Percentiles rank a stretch among this genome's conserved stretches.
These are phyloP conservation scores for Diaporthe vexans DNA, from an alignment of 2,329 filamentous ascomycete species.

Conservation along the genomic window DNA sequence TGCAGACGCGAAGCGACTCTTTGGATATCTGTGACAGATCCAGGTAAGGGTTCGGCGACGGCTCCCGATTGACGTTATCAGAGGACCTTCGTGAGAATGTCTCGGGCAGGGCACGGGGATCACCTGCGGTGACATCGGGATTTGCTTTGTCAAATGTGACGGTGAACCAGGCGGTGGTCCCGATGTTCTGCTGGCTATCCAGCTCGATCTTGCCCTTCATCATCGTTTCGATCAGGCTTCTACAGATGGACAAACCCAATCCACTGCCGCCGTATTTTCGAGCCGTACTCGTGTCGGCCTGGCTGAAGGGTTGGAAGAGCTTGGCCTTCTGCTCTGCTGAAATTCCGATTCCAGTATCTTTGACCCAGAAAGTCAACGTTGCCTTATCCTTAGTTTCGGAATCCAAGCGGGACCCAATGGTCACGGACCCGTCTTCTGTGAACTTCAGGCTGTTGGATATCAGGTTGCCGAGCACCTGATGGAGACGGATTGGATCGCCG, in stretches of 20 bases:
- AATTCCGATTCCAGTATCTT: constrained; percentile 93
- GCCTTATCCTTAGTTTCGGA: constrained; percentile 78
- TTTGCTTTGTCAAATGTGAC: constrained; percentile 88
- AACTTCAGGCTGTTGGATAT: constrained; percentile 96
- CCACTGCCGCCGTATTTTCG: constrained; percentile 93
- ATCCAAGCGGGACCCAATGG: constrained; percentile 82
- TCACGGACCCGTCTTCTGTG: constrained; percentile 87
- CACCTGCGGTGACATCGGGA: constrained; percentile 69
- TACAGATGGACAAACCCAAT: constrained; percentile 92
- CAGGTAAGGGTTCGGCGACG: constrained; percentile 62
- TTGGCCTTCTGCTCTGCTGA: constrained; percentile 85
- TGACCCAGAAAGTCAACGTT: constrained; percentile 85
- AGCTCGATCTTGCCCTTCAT: constrained; percentile 89
- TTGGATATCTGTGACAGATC: constrained; percentile 82
- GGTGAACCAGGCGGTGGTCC: constrained; percentile 83
- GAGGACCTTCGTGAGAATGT: constrained; percentile 43
- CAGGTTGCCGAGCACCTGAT: constrained; percentile 83
- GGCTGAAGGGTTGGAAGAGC: constrained; percentile 92
- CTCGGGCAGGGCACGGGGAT: constrained; percentile 48
- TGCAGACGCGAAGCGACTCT: constrained; percentile 86
- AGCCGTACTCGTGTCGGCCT: constrained; percentile 91
- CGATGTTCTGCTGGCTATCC: constrained; percentile 79
- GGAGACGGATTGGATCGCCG: constrained; percentile 75
- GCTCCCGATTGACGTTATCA: constrained; percentile 51
- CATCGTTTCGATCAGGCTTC: constrained; percentile 92